These are phyloP conservation scores for Primulina eburnea DNA, from an alignment of 257 asterid genomes.

Conservation along the genomic window DNA sequence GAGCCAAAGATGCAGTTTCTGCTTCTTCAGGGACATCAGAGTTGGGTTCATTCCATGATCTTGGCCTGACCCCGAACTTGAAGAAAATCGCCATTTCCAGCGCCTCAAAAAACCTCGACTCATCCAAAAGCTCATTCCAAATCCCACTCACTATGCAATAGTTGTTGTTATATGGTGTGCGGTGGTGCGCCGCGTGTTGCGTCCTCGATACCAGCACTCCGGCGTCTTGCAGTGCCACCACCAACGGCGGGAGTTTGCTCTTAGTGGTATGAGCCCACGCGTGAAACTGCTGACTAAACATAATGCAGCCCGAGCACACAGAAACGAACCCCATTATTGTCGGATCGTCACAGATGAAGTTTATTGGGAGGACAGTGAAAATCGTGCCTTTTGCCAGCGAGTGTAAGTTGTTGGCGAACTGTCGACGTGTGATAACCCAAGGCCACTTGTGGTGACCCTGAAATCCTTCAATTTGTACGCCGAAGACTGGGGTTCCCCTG, in stretches of 20 bases:
- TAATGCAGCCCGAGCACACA: conserved; percentile 58
- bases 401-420: conserved; percentile 72
- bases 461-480: conserved; percentile 66
- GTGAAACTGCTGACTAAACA: conserved; percentile 66
- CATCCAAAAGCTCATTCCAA: conserved; percentile 54
- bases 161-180: conserved; percentile 65
- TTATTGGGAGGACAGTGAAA: conserved; percentile 50
- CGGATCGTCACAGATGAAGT: conserved; percentile 38
- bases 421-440: conserved; percentile 75
- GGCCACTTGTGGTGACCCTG: conserved; percentile 95
- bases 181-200: conserved; percentile 82
- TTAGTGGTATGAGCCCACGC: conserved; percentile 80
- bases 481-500: conserved; percentile 57
- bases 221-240: conserved; percentile 67
- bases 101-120: conserved; percentile 36
- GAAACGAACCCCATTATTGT: conserved; percentile 51
- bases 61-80: conserved; percentile 44
- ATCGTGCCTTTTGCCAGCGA: conserved; percentile 51
- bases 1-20: background rate
- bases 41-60: conserved; percentile 53
- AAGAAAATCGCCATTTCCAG: conserved; percentile 46
- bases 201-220: conserved; percentile 61
- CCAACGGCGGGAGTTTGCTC: conserved; percentile 60
- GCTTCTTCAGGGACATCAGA: conserved; percentile 44
- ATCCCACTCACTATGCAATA: conserved; percentile 87